Evolutionary conservation across 805 yeast species (phyloP).

Genomic region (Suhomyces sp.): DNA sequence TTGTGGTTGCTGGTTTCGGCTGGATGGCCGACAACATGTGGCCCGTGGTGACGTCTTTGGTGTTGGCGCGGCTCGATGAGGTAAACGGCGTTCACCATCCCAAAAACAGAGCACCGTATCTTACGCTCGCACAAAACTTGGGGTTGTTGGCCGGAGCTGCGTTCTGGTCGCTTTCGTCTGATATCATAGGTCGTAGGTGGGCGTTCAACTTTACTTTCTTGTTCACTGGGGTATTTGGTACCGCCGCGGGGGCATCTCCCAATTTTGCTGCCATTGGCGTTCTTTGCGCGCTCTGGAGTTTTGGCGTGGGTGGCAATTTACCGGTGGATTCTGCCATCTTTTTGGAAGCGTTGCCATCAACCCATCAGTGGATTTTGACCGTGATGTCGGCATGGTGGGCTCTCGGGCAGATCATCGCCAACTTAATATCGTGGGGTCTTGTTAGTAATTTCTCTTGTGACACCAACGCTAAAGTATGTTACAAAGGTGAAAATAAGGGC

Average conservation of each 20-base stretch:
- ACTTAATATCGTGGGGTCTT: constrained; percentile 55
- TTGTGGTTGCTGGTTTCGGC: constrained; percentile 26
- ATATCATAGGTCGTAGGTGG: constrained; percentile 25
- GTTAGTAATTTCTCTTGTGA: constrained; percentile 48
- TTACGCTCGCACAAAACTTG: constrained; percentile 38
- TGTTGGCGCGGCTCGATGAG: constrained; percentile 30
- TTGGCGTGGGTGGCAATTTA: constrained; percentile 26
- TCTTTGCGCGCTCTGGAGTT: constrained; percentile 24
- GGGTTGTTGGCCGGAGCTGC: constrained; percentile 24
- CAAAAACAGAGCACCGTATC: constrained; percentile 28
- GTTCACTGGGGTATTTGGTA: constrained; percentile 22
- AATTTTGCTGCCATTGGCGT: constrained; percentile 20
- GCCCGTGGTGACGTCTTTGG: constrained; percentile 36
- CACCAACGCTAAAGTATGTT: constrained; percentile 33
- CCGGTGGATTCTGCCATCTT: constrained; percentile 26
- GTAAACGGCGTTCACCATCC: constrained; percentile 38
- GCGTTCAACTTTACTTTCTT: constrained; percentile 24
- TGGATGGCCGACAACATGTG: constrained; percentile 41
- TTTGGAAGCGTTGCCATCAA: constrained; percentile 22
- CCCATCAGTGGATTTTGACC: constrained; percentile 24
- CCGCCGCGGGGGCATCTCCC: constrained; percentile 21
- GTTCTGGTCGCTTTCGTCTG: constrained; percentile 23
- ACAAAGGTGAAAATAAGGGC: constrained; percentile 49
- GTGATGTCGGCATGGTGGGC: constrained; percentile 47
- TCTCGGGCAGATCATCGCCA: constrained; percentile 55